These are phyloP conservation scores for Metarhizium robertsii DNA, from an alignment of 2,329 filamentous ascomycete species.

Conservation along the genomic window DNA sequence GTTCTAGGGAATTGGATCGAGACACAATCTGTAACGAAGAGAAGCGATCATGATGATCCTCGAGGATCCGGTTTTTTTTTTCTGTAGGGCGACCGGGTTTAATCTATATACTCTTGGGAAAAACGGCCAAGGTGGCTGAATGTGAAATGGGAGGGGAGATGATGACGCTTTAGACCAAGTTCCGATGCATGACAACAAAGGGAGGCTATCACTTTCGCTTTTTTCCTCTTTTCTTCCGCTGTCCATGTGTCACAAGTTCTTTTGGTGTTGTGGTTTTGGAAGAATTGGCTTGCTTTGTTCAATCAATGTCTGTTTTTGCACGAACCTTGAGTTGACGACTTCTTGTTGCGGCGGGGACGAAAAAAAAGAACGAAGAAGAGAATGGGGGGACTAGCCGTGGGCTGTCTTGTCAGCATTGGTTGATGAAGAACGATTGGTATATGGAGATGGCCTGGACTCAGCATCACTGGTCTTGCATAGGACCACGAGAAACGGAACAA, in stretches of 20 bases:
- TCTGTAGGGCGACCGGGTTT: constrained; percentile 6
- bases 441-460: background rate
- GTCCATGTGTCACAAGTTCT: constrained; percentile 18
- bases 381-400: background rate
- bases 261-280: constrained; percentile 10
- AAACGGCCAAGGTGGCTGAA: constrained; percentile 24
- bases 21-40: constrained; percentile 5
- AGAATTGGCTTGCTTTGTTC: constrained; percentile 14
- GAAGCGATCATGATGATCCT: constrained; percentile 1
- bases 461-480: background rate
- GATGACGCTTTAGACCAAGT: constrained; percentile 37
- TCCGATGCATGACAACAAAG: constrained; percentile 38
- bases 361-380: background rate
- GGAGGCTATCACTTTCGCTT: constrained; percentile 33
- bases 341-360: background rate
- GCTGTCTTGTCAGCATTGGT: background rate
- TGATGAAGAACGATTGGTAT: constrained; percentile 3
- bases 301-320: constrained; percentile 12
- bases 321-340: constrained; percentile 7
- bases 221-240: constrained; percentile 21
- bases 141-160: constrained; percentile 20
- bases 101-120: constrained; percentile 9
- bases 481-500: background rate
- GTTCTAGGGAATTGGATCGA: constrained; percentile 9
- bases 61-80: constrained; percentile 1